phyloP scores from a whole-genome alignment of 257 asterid species.

The Apocynum venetum region DNA sequence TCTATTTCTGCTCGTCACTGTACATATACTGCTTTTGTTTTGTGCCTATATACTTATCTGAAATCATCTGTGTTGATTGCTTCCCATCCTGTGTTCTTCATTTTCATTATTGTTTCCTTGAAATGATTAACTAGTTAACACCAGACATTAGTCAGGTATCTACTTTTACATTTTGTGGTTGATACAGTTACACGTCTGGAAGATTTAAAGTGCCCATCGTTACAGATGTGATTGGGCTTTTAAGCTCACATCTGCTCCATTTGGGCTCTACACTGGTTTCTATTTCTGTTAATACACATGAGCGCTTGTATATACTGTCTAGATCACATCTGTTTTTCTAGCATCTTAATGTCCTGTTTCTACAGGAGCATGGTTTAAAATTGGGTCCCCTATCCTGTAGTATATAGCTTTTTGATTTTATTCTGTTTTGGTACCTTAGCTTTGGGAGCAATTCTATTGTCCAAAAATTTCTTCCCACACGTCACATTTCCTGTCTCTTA shows the following conservation, averaged over 20 bases:
- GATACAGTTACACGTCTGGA: slow-evolving; percentile 64
- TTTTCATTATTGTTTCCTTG: neutral
- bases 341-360: neutral
- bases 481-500: neutral
- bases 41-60: neutral
- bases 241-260: slow-evolving; percentile 64
- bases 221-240: slow-evolving; percentile 41
- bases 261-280: slow-evolving; percentile 37
- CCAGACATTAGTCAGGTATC: slow-evolving; percentile 63
- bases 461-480: neutral
- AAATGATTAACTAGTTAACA: neutral
- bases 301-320: neutral
- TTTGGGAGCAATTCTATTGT: neutral
- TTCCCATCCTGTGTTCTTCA: neutral
- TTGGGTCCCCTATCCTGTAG: neutral
- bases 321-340: neutral
- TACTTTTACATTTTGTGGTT: slow-evolving; percentile 35
- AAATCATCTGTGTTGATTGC: neutral
- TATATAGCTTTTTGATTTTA: neutral
- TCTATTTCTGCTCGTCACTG: neutral
- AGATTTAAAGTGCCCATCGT: slow-evolving; percentile 53
- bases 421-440: neutral
- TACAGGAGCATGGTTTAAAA: neutral
- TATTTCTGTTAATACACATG: neutral
- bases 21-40: neutral